Conservation (phyloP, 345 rosid genomes). For the Passiflora organensis region DNA sequence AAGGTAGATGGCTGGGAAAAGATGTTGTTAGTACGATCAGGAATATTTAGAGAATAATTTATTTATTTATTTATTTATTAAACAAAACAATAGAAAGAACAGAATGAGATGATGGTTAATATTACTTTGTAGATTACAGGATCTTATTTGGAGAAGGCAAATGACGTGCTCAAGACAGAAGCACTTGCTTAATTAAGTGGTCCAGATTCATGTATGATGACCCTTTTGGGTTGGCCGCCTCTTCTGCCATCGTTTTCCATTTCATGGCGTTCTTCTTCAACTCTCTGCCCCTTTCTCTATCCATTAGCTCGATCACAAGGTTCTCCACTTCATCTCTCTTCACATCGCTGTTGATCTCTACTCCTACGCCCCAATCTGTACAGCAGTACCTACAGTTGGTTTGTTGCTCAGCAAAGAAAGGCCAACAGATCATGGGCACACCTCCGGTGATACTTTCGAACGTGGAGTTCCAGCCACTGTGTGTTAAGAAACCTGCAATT, state of each 20-base stretch:
- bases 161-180: too few relatives aligned
- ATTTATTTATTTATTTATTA: too few relatives aligned
- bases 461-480: constrained; percentile 25
- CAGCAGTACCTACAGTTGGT: constrained; percentile 14
- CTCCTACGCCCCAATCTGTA: constrained; percentile 15
- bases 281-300: constrained; percentile 14
- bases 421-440: constrained; percentile 26
- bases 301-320: constrained; percentile 21
- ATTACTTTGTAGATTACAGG: too few relatives aligned
- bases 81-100: too few relatives aligned
- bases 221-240: background rate
- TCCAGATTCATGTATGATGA: constrained; percentile 18
- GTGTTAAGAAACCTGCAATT: constrained; percentile 14
- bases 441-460: constrained; percentile 16
- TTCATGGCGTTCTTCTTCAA: constrained; percentile 19
- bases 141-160: too few relatives aligned
- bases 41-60: too few relatives aligned
- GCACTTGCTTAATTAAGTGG: background rate
- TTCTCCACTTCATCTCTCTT: constrained; percentile 19
- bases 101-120: too few relatives aligned
- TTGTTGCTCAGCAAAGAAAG: constrained; percentile 23
- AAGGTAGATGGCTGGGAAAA: too few relatives aligned
- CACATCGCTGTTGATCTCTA: constrained; percentile 19
- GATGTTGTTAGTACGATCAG: too few relatives aligned
- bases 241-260: constrained; percentile 15